These are phyloP conservation scores for Paramecium pentaurelia DNA, from an alignment of 73 alveolate species.

Conservation along the genomic window DNA sequence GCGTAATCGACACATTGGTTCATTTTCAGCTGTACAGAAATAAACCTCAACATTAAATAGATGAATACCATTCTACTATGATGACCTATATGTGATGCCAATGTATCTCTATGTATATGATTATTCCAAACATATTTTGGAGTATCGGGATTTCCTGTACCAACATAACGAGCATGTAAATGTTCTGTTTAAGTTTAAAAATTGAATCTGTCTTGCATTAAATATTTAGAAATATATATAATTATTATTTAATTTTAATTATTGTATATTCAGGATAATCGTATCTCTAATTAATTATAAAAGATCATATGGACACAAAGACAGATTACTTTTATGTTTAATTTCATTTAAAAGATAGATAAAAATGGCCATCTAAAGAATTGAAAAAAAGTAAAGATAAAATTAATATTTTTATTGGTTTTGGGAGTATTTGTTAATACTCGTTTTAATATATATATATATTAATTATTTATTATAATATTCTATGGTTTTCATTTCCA, in stretches of 20 bases:
- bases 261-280: background rate
- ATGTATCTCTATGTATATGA: constrained; percentile 71
- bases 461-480: no score
- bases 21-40: constrained; percentile 87
- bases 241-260: background rate
- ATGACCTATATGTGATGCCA: constrained; percentile 90
- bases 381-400: no score
- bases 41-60: constrained; percentile 19
- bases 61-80: constrained; percentile 67
- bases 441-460: background rate
- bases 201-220: constrained; percentile 45
- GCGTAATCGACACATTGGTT: constrained; percentile 74
- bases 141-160: constrained; percentile 92
- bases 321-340: no score
- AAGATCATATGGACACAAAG: no score
- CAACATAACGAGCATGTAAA: constrained; percentile 77
- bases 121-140: constrained; percentile 72
- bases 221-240: background rate
- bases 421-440: no score
- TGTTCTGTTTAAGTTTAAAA: constrained; percentile 68
- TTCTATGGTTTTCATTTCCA: constrained; percentile 63
- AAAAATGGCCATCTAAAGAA: no score
- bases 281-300: background rate
- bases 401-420: no score
- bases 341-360: no score